Evolutionary conservation across 805 yeast genomes (phyloP), one percentile per base, ranked within the genome.

Genomic region (Nakazawaea wickerhamii): DNA sequence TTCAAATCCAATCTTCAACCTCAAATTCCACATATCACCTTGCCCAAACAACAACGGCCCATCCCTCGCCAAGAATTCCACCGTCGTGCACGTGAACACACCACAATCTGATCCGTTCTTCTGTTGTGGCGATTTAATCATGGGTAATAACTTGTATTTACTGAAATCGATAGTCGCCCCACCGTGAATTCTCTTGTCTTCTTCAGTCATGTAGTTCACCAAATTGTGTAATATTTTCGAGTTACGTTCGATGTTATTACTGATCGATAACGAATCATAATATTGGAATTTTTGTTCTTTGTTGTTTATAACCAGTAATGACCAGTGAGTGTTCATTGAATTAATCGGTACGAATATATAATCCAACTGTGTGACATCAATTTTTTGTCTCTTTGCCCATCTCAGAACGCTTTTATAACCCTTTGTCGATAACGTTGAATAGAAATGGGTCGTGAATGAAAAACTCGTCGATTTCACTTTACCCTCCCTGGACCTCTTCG

Each of bases 41-140:
- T 84, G 90, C 6, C 75, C 57, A 52, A 79, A 91, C 3, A 60
- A 55, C 30, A 86, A 61, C 0, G 69, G 70, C 20, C 59, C 58
- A 4, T 68, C 73, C 27, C 75, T 63, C 0, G 90, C 63, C 32
- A 87, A 52, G 36, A 72, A 80, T 37, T 78, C 73, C 1, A 85
- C 86, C 36, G 80, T 82, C 43, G 89, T 77, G 59, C 97, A 84
- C 2, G 95, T 75, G 55, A 90, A 93, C 2, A 91, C 95, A 6
- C 99, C 99, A 66, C 99, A 93, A 60, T 93, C 99, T 51, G 59
- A 86, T 0, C 97, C 97, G 56, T 93, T 93, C 21, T 71, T 67
- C 58, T 93, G 99, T 50, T 82, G 86, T 1, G 99, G 98, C 33
- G 90, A 46, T 30, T 52, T 53, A 43, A 55, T 51, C 15, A 54